Base-by-base conservation (phyloP, 2,329 filamentous ascomycete species). In the Penicillium sp. region DNA sequence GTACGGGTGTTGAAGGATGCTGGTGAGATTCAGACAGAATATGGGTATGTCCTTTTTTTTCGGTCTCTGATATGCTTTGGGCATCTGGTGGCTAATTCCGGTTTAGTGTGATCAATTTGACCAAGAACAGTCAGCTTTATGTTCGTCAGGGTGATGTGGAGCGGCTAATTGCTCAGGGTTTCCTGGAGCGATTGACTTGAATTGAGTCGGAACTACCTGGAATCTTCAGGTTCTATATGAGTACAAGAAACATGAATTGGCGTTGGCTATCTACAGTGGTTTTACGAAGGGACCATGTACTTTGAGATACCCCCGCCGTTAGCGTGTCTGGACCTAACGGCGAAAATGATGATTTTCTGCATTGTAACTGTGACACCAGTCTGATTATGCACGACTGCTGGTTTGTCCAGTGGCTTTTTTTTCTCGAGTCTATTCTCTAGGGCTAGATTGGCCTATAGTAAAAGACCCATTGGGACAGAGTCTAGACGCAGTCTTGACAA, bases 1-100 rank as follows among this genome's bases (percentile, higher is more conserved):
- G 94, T 99, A 35, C 82, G 94, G 45, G 94, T 99, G 46, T 77
- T 99, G 60, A 97, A 94, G 72, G 94, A 99, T 77, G 94, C 93
- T 1, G 94, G 95, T 5, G 94, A 99, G 79, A 97, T 99, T 61
- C 93, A 99, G 77, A 99, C 94, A 0, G 95, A 99, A 80, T 99
- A 99, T 70, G 94, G 94, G 89, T 96, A 81, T 74, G 87, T 79
- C 46, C 41, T 29, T 31, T 48, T 16, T 6, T 27, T 42, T 29
- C 21, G 4, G 0, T 29, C 16, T n/a, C 7, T 38, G 16, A 4
- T 6, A 18, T 27, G 9, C 0, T 21, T 18, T 23, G 25, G 10
- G 5, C 2, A 35, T 27, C 2, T 16, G 7, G 9, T 38, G 15
- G 34, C 34, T 54, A 45, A 45, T 39, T 21, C 6, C 29, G 40